phyloP scores from a whole-genome alignment of 768 basidiomycete genomes.

The Daedaleopsis nitida region DNA sequence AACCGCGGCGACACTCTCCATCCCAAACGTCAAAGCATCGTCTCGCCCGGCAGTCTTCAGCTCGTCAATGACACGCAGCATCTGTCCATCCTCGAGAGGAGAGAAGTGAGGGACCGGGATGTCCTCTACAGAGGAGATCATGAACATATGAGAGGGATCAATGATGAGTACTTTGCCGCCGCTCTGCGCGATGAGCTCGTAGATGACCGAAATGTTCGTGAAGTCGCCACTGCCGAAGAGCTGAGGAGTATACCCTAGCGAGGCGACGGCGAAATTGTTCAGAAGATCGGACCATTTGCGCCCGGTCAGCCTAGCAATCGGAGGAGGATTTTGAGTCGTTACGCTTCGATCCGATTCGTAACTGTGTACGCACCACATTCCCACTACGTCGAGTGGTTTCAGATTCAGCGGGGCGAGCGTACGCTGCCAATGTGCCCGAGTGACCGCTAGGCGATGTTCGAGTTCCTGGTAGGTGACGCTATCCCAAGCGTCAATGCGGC shows the following conservation, averaged over 20 bases:
- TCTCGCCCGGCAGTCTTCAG: not conserved
- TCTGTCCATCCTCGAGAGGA: not conserved
- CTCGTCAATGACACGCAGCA: not conserved
- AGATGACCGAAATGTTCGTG: slow-evolving; percentile 3
- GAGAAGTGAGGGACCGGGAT: not conserved
- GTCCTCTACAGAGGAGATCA: not conserved
- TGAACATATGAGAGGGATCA: slow-evolving; percentile 4
- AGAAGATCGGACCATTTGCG: slow-evolving; percentile 15
- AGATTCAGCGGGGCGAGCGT: not conserved
- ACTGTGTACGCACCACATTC: slow-evolving; percentile 2
- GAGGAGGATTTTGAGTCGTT: too few relatives aligned
- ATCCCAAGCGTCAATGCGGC: slow-evolving; percentile 6
- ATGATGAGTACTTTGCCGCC: slow-evolving; percentile 15
- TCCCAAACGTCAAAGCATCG: not conserved
- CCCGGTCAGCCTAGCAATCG: slow-evolving; percentile 20
- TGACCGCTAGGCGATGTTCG: slow-evolving; percentile 4
- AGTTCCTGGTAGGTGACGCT: slow-evolving; percentile 8
- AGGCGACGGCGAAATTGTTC: slow-evolving; percentile 15
- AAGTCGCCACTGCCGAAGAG: slow-evolving; percentile 22
- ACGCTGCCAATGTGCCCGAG: slow-evolving; percentile 4
- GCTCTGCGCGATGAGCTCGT: slow-evolving; percentile 12
- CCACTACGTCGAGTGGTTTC: not conserved
- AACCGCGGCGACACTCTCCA: not conserved
- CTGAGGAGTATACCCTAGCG: slow-evolving; percentile 22
- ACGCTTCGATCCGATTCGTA: not conserved